A percentile compares a stretch with the other conserved stretches of the same genome.
These are phyloP conservation scores for Omphalea diandra DNA, from an alignment of 441 rosid genomes.

Conservation along the genomic window DNA sequence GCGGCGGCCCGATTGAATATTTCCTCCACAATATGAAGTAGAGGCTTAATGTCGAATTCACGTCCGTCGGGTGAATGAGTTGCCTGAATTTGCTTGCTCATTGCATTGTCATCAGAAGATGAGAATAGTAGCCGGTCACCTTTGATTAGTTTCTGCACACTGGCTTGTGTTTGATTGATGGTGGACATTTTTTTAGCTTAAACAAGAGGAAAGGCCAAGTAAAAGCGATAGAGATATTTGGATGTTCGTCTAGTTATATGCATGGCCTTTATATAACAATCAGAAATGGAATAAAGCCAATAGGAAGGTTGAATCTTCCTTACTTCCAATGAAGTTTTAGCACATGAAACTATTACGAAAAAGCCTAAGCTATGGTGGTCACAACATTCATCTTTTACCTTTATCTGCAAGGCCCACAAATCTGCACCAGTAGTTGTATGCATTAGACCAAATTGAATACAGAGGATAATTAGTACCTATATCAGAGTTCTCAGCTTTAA, in stretches of 20 bases:
- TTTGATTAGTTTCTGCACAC: conserved; percentile 25
- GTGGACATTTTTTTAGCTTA: conserved; percentile 16
- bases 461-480: no score
- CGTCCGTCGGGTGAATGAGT: conserved; percentile 55
- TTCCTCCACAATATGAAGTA: conserved; percentile 48
- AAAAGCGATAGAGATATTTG: background rate
- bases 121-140: conserved; percentile 41
- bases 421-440: conserved; percentile 8
- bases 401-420: conserved; percentile 19
- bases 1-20: conserved; percentile 37
- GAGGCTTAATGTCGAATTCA: conserved; percentile 37
- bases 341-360: conserved; percentile 12
- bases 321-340: conserved; percentile 53
- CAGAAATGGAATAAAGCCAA: conserved; percentile 26
- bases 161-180: conserved; percentile 10
- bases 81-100: conserved; percentile 47
- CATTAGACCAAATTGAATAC: no score
- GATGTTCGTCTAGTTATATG: conserved; percentile 12
- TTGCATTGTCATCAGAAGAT: conserved; percentile 46
- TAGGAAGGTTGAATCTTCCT: conserved; percentile 49
- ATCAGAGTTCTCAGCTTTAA: background rate
- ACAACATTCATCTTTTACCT: background rate
- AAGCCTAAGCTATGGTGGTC: background rate
- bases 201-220: conserved; percentile 9
- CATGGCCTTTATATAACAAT: conserved; percentile 32